Conservation (phyloP, 140 eudicot genomes). For the Oenanthe javanica region DNA sequence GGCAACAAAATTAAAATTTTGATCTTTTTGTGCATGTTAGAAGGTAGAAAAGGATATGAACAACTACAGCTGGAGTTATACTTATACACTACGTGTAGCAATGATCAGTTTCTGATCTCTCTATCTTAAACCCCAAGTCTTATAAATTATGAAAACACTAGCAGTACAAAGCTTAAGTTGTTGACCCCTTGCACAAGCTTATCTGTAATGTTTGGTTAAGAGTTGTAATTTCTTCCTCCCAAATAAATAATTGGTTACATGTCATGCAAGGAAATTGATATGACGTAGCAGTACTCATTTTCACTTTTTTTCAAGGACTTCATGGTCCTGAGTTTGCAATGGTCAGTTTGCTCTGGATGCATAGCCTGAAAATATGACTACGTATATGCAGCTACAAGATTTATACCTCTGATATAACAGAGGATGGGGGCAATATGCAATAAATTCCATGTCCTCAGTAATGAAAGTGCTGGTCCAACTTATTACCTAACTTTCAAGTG, state of each 20-base stretch:
- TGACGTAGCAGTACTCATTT: neutral
- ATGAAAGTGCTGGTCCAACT: constrained; percentile 1
- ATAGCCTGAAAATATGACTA: neutral
- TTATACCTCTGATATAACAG: constrained; percentile 14
- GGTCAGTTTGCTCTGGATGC: neutral
- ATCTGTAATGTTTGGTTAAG: neutral
- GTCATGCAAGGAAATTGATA: neutral
- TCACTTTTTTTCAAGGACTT: constrained; percentile 9
- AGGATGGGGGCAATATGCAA: constrained; percentile 14
- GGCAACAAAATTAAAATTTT: neutral
- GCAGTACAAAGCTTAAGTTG: neutral
- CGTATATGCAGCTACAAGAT: constrained; percentile 9
- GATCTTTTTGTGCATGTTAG: neutral
- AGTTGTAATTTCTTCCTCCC: neutral
- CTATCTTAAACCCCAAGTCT: constrained; percentile 15
- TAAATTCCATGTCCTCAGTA: constrained; percentile 11
- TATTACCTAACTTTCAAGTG: neutral
- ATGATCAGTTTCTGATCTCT: constrained; percentile 10
- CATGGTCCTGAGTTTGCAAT: neutral
- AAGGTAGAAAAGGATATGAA: neutral
- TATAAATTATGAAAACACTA: constrained; percentile 18
- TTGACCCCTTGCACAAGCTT: neutral
- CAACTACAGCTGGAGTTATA: neutral
- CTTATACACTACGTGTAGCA: neutral
- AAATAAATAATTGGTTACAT: neutral